Conservation (phyloP, 257 asterid species). For the Salvia splendens region DNA sequence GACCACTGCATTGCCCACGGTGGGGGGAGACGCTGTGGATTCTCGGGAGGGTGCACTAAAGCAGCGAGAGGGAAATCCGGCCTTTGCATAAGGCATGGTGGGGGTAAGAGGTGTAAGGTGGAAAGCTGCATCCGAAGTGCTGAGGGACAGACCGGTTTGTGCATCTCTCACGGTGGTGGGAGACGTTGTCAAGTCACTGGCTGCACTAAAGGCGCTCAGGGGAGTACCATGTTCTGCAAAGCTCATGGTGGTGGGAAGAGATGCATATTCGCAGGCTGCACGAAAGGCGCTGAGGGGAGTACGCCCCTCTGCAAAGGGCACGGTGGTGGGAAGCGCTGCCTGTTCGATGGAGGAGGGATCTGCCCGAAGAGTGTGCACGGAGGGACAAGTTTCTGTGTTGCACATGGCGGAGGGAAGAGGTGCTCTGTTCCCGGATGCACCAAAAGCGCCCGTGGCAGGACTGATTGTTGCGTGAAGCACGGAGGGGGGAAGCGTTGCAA, state of each 20-base stretch:
- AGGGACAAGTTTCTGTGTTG: slow-evolving; percentile 84
- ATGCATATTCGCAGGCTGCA: slow-evolving; percentile 82
- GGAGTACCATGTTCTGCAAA: slow-evolving; percentile 79
- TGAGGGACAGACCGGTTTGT: slow-evolving; percentile 83
- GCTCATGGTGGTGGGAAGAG: slow-evolving; percentile 96
- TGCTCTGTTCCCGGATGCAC: slow-evolving; percentile 74
- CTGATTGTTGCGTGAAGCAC: slow-evolving; percentile 81
- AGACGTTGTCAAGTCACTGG: slow-evolving; percentile 64
- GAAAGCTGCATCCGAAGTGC: slow-evolving; percentile 89
- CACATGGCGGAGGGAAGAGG: slow-evolving; percentile 95
- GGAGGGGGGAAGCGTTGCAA: slow-evolving; percentile 93
- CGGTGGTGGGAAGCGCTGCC: slow-evolving; percentile 94
- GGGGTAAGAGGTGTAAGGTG: slow-evolving; percentile 85
- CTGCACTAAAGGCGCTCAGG: slow-evolving; percentile 82
- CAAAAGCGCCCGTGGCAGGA: slow-evolving; percentile 91
- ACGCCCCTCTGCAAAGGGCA: slow-evolving; percentile 93
- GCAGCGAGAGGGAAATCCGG: slow-evolving; percentile 95
- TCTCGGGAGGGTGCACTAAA: slow-evolving; percentile 61
- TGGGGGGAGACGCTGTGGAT: slow-evolving; percentile 77
- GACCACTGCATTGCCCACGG: slow-evolving; percentile 88
- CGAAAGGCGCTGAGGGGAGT: slow-evolving; percentile 91
- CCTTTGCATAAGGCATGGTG: slow-evolving; percentile 89
- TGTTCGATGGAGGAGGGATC: slow-evolving; percentile 86
- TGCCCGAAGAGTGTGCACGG: slow-evolving; percentile 96
- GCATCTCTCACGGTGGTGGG: slow-evolving; percentile 96